Percentiles rank a stretch among this genome's conserved stretches.
Evolutionary conservation across 1,284 basidiomycete genomes (phyloP).

Genomic region (Tausonia pullulans): DNA sequence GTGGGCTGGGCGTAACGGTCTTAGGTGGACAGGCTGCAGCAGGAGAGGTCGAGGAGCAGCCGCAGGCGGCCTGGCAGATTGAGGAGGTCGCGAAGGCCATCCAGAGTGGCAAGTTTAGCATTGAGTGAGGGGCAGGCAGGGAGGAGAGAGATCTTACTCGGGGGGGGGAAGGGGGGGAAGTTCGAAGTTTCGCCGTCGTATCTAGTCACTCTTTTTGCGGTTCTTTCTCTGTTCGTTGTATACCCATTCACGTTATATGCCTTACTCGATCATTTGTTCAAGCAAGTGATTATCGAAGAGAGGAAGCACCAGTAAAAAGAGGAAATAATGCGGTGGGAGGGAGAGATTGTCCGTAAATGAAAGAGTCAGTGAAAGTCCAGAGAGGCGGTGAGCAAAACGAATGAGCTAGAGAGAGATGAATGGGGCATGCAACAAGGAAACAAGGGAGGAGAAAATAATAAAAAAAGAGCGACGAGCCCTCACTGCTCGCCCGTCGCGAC

Average conservation of each 20-base stretch:
- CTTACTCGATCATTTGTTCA: too few relatives aligned
- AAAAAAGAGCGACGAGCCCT: background rate
- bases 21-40: conserved; percentile 17
- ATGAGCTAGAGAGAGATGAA: background rate
- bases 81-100: conserved; percentile 30
- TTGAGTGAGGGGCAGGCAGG: conserved; percentile 22
- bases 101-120: conserved; percentile 34
- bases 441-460: background rate
- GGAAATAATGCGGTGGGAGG: too few relatives aligned
- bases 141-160: background rate
- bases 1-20: conserved; percentile 33
- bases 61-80: conserved; percentile 20
- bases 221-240: too few relatives aligned
- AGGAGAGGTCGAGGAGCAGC: conserved; percentile 19
- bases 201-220: too few relatives aligned
- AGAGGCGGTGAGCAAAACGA: background rate
- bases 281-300: too few relatives aligned
- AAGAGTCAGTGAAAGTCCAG: too few relatives aligned
- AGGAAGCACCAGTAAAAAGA: too few relatives aligned
- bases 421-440: background rate
- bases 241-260: too few relatives aligned
- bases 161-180: background rate
- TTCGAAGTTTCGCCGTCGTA: too few relatives aligned
- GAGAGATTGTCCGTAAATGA: too few relatives aligned
- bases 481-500: background rate